Conservation (phyloP, 352 stramenopile genomes). For the Plasmopara muralis region DNA sequence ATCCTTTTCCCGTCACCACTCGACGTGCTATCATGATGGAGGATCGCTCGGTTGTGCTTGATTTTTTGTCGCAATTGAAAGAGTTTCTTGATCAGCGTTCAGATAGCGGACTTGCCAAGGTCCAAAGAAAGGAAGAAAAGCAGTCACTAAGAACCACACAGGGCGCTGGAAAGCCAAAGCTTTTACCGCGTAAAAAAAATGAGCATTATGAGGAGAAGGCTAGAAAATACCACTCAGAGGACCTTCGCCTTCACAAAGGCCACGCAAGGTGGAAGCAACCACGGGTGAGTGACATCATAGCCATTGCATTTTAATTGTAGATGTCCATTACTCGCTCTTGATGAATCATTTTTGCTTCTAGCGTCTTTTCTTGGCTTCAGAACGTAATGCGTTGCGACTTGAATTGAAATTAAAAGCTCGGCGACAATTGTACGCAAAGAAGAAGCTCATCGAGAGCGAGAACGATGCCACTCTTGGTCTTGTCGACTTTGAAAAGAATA, state of each 20-base stretch:
- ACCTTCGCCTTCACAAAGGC: constrained; percentile 49
- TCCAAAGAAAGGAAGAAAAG: constrained; percentile 5
- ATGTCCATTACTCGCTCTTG: background rate
- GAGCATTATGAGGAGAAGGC: constrained; percentile 42
- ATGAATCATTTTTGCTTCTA: constrained; percentile 3
- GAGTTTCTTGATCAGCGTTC: constrained; percentile 30
- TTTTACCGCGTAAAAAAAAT: constrained; percentile 35
- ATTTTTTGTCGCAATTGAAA: constrained; percentile 61
- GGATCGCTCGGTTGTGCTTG: constrained; percentile 38
- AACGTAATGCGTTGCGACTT: constrained; percentile 49
- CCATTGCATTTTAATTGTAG: background rate
- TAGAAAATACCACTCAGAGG: constrained; percentile 36
- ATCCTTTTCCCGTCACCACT: constrained; percentile 37
- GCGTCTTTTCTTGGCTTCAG: constrained; percentile 27
- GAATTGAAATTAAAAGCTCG: constrained; percentile 53
- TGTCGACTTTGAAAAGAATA: constrained; percentile 55
- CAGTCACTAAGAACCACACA: constrained; percentile 2
- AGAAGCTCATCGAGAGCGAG: constrained; percentile 24
- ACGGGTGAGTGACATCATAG: constrained; percentile 26
- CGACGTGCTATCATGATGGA: constrained; percentile 64
- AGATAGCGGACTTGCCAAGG: constrained; percentile 14
- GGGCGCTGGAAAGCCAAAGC: constrained; percentile 2
- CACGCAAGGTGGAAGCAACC: constrained; percentile 46
- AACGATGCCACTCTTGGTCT: constrained; percentile 41
- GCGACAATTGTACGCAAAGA: constrained; percentile 24